Percentiles rank a stretch among this genome's conserved stretches.
Evolutionary conservation across 106 monocot species (phyloP).

Genomic region (Amphibolis antarctica): DNA sequence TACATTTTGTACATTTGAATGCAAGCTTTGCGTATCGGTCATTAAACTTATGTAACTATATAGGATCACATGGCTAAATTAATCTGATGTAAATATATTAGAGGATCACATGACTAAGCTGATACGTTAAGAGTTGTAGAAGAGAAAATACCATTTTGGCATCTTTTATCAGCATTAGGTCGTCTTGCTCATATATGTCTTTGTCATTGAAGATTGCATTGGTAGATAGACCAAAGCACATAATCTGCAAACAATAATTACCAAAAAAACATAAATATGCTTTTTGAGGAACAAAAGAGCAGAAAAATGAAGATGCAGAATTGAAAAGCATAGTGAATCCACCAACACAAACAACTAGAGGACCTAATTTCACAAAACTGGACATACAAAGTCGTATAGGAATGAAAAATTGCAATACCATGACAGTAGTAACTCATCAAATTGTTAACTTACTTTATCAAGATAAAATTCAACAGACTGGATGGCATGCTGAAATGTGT

Average conservation of each 20-base stretch:
- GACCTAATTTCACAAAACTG: too few relatives aligned
- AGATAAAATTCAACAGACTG: slow-evolving; percentile 35
- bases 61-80: too few relatives aligned
- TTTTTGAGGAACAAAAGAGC: not conserved
- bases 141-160: slow-evolving; percentile 4
- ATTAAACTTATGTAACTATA: too few relatives aligned
- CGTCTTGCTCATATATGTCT: not conserved
- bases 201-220: not conserved
- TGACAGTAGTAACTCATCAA: not conserved
- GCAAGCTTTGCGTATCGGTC: too few relatives aligned
- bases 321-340: not conserved
- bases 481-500: slow-evolving; percentile 45
- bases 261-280: not conserved
- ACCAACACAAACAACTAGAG: too few relatives aligned
- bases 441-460: slow-evolving; percentile 32
- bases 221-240: not conserved
- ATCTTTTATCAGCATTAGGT: not conserved
- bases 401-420: too few relatives aligned
- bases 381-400: too few relatives aligned
- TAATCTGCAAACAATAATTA: slow-evolving; percentile 9
- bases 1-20: too few relatives aligned
- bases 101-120: not conserved
- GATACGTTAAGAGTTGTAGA: not conserved
- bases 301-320: not conserved
- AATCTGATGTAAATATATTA: not conserved